Conservation (phyloP, 2,329 filamentous ascomycete species). For the Huntiella decipiens region DNA sequence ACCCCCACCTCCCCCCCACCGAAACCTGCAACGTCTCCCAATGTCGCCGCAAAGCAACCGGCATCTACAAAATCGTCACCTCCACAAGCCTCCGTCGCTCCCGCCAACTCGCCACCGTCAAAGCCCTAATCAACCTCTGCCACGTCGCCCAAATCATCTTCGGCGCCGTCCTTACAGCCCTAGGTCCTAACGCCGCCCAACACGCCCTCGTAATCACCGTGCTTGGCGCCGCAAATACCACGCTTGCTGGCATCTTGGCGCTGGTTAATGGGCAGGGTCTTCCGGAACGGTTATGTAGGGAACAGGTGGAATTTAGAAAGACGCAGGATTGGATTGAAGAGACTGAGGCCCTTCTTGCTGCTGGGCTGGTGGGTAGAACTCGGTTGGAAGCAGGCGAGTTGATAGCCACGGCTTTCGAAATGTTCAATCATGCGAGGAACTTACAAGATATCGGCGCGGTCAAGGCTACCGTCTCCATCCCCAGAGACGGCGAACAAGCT, state of each 20-base stretch:
- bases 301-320: constrained; percentile 26
- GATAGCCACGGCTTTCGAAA: constrained; percentile 24
- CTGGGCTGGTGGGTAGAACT: constrained; percentile 24
- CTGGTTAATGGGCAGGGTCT: constrained; percentile 32
- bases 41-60: constrained; percentile 4
- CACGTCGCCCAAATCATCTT: constrained; percentile 28
- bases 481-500: not conserved
- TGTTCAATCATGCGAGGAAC: constrained; percentile 22
- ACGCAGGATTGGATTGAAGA: constrained; percentile 36
- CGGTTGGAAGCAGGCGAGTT: constrained; percentile 24
- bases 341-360: constrained; percentile 25
- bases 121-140: constrained; percentile 22
- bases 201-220: constrained; percentile 34
- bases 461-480: constrained; percentile 1
- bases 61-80: constrained; percentile 4
- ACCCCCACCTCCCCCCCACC: not conserved
- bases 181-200: constrained; percentile 26
- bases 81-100: not conserved
- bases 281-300: constrained; percentile 26
- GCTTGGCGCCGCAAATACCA: constrained; percentile 42
- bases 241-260: constrained; percentile 42
- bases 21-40: constrained; percentile 1
- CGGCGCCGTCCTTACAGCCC: constrained; percentile 26
- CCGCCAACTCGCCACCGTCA: constrained; percentile 19
- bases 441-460: constrained; percentile 5